Percentiles rank a stretch among this genome's conserved stretches.
Evolutionary conservation across 176 grass and related monocot genomes (phyloP).

Genomic region (Canna indica): DNA sequence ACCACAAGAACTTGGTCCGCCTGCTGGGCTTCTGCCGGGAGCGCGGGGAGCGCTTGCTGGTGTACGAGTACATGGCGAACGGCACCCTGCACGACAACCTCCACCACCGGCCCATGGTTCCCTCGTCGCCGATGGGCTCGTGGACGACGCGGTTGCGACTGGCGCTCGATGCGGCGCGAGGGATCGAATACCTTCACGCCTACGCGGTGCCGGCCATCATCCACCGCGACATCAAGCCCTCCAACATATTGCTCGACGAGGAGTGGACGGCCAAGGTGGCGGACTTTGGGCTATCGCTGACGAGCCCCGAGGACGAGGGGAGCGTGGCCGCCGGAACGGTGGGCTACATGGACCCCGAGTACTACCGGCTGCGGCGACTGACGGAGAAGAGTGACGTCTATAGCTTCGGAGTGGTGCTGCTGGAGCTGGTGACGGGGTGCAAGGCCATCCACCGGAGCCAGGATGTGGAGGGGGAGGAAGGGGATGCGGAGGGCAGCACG

Average conservation of each 20-base stretch:
- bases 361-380: constrained; percentile 76
- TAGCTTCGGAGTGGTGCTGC: constrained; percentile 84
- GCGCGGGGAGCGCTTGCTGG: constrained; percentile 8
- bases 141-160: constrained; percentile 59
- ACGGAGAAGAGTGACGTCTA: constrained; percentile 87
- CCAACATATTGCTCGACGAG: constrained; percentile 81
- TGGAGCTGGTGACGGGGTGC: constrained; percentile 73
- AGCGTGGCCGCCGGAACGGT: constrained; percentile 56
- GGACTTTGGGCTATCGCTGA: constrained; percentile 80
- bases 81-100: constrained; percentile 27
- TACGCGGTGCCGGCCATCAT: constrained; percentile 91
- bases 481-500: not conserved
- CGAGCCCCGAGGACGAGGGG: constrained; percentile 16
- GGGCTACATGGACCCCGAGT: constrained; percentile 96
- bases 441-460: constrained; percentile 61
- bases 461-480: constrained; percentile 30
- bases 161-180: constrained; percentile 80
- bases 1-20: constrained; percentile 19
- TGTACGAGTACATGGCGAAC: constrained; percentile 13
- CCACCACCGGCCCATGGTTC: constrained; percentile 17
- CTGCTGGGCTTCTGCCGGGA: constrained; percentile 19
- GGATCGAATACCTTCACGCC: constrained; percentile 87
- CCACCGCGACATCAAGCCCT: constrained; percentile 91
- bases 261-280: constrained; percentile 92
- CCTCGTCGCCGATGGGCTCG: constrained; percentile 41